Conservation (phyloP, 1,139 yeast species). For the Kodamaea anthophila region DNA sequence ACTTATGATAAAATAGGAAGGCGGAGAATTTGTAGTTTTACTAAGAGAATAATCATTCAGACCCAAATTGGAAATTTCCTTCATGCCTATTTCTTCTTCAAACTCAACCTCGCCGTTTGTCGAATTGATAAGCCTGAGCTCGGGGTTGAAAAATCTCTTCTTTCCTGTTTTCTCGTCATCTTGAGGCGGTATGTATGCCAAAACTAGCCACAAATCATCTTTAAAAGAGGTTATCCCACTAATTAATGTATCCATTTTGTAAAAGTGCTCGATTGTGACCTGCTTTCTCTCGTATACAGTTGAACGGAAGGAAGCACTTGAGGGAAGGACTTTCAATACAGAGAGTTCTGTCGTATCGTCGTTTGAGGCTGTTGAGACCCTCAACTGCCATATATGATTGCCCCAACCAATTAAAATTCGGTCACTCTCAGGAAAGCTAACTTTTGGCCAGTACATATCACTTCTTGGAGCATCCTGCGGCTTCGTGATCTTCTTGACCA, state of each 20-base stretch:
- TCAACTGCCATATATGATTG: constrained; percentile 65
- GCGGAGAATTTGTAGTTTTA: constrained; percentile 19
- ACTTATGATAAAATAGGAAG: constrained; percentile 62
- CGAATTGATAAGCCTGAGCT: constrained; percentile 61
- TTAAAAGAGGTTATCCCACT: constrained; percentile 76
- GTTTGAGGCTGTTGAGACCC: constrained; percentile 29
- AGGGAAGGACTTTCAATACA: constrained; percentile 38
- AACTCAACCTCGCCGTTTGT: constrained; percentile 68
- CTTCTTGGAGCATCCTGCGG: constrained; percentile 64
- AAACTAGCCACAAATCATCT: constrained; percentile 56
- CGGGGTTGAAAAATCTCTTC: constrained; percentile 48
- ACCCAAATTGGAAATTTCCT: constrained; percentile 55
- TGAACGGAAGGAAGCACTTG: constrained; percentile 62
- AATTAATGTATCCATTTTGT: constrained; percentile 53
- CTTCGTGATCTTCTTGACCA: constrained; percentile 46
- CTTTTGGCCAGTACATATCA: constrained; percentile 80
- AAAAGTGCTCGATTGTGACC: constrained; percentile 51
- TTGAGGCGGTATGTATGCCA: constrained; percentile 48
- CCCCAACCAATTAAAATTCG: constrained; percentile 82
- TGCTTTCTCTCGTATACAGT: constrained; percentile 43
- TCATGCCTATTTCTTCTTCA: constrained; percentile 74
- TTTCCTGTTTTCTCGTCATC: constrained; percentile 19
- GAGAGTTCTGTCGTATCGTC: constrained; percentile 2
- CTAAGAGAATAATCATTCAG: constrained; percentile 68
- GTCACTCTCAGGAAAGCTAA: constrained; percentile 62